Evolutionary conservation across 1,284 basidiomycete species (phyloP).

Genomic region (Tylopilus sp.): DNA sequence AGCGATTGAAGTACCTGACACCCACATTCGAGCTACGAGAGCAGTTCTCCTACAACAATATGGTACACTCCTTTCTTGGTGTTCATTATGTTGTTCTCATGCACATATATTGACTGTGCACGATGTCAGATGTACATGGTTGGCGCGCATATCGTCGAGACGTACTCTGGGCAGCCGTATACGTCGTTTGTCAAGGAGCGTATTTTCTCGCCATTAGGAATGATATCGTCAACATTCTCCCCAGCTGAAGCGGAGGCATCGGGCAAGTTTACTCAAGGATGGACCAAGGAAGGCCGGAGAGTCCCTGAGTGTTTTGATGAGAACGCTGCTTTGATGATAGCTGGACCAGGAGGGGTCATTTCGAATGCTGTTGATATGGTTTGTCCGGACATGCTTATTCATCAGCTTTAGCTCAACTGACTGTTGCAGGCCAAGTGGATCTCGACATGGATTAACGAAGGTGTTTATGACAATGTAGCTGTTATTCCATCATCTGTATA

Average conservation of each 20-base stretch:
- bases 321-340: constrained; percentile 31
- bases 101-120: no score
- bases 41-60: constrained; percentile 55
- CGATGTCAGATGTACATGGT: constrained; percentile 48
- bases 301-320: constrained; percentile 42
- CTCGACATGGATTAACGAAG: constrained; percentile 41
- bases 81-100: no score
- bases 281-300: constrained; percentile 36
- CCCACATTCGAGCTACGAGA: constrained; percentile 53
- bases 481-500: constrained; percentile 42
- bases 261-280: constrained; percentile 49
- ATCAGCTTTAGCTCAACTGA: no score
- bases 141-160: constrained; percentile 46
- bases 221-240: constrained; percentile 50
- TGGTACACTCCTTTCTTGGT: constrained; percentile 31
- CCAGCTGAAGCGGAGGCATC: constrained; percentile 43
- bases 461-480: constrained; percentile 35
- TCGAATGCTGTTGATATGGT: background rate
- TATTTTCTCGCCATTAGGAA: constrained; percentile 44
- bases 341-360: constrained; percentile 41
- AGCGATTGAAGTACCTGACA: constrained; percentile 45
- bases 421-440: constrained; percentile 47
- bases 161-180: constrained; percentile 46
- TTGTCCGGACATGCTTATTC: background rate
- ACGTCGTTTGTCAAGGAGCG: constrained; percentile 45